Conservation (phyloP, 1,139 yeast species). For the Meyerozyma sp. region DNA sequence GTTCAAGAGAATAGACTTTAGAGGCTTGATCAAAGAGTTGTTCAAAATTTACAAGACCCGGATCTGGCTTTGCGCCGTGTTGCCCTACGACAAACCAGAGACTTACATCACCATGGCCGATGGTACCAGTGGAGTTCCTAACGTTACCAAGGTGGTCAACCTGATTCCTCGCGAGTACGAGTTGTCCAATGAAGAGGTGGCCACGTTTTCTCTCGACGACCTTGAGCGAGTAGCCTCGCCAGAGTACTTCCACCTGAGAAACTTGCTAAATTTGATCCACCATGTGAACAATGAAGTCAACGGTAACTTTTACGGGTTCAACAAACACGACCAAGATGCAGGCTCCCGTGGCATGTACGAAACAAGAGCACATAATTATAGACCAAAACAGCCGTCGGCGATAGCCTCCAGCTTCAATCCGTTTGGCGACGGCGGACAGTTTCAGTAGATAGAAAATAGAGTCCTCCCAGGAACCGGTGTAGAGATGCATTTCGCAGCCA, state of each 20-base stretch:
- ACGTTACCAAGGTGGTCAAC: conserved; percentile 1
- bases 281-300: conserved; percentile 28
- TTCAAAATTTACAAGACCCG: conserved; percentile 93
- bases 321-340: conserved; percentile 11
- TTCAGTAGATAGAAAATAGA: not conserved
- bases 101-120: conserved; percentile 16
- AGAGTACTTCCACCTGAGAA: conserved; percentile 40
- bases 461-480: not conserved
- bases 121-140: not conserved
- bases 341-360: conserved; percentile 1
- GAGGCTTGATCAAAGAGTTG: conserved; percentile 86
- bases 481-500: conserved; percentile 1
- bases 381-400: not conserved
- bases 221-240: conserved; percentile 30
- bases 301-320: conserved; percentile 42
- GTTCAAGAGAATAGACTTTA: conserved; percentile 80
- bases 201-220: conserved; percentile 36
- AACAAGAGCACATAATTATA: not conserved
- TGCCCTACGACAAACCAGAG: conserved; percentile 33
- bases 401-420: conserved; percentile 27
- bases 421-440: conserved; percentile 17
- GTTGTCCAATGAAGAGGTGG: conserved; percentile 35
- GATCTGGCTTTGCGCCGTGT: conserved; percentile 93
- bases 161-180: conserved; percentile 38
- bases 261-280: conserved; percentile 31